Evolutionary conservation across 2,329 filamentous ascomycete genomes (phyloP).

Genomic region (Aureobasidium uvarum): DNA sequence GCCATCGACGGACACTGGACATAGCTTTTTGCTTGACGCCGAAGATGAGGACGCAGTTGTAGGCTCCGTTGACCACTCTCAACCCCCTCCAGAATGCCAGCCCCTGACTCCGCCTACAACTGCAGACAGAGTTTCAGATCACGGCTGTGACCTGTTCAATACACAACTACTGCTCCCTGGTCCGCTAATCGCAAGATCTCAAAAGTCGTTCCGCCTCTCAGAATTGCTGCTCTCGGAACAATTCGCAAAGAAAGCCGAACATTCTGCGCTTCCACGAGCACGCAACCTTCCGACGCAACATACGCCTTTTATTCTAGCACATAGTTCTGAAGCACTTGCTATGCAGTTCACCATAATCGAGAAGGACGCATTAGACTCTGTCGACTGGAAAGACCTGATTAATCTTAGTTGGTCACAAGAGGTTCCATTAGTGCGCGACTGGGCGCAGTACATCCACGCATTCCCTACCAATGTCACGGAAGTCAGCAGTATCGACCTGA

Average conservation of each 20-base stretch:
- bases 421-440: conserved; percentile 49
- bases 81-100: conserved; percentile 38
- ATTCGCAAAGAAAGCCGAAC: conserved; percentile 16
- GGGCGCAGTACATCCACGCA: conserved; percentile 68
- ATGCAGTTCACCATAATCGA: conserved; percentile 84
- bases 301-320: conserved; percentile 76
- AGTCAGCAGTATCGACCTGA: conserved; percentile 67
- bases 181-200: neutral
- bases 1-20: conserved; percentile 36
- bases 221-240: conserved; percentile 18
- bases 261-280: conserved; percentile 14
- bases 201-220: conserved; percentile 20
- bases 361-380: conserved; percentile 80
- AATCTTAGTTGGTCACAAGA: conserved; percentile 78
- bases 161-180: conserved; percentile 11
- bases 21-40: conserved; percentile 53
- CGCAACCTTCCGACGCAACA: conserved; percentile 45
- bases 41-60: conserved; percentile 40
- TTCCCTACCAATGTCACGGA: conserved; percentile 58
- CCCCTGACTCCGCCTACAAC: conserved; percentile 48
- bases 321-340: conserved; percentile 73
- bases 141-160: conserved; percentile 9
- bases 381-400: conserved; percentile 84
- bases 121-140: conserved; percentile 32
- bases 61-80: conserved; percentile 31